Evolutionary conservation across 768 basidiomycete species (phyloP), one percentile per base, ranked within the genome.

Genomic region (Boletales sp.): DNA sequence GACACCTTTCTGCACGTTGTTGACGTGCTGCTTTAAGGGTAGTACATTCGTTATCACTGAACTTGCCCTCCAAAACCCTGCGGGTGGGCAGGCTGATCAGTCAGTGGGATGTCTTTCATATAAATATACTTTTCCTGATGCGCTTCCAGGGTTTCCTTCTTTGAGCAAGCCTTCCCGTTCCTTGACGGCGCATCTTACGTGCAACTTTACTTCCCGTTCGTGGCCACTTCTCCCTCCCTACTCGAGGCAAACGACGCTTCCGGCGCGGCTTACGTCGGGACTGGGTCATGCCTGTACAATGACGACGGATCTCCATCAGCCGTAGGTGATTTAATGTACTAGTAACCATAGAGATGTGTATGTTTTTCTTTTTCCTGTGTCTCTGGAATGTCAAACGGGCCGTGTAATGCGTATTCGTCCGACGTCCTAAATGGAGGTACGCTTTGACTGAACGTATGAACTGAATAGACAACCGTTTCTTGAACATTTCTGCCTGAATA

Each of bases 201-300:
- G 12, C 21, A 59, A 13, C 60, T 72, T 36, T 71, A 71, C 51
- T 71, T 72, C 59, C 70, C 70, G 33, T 71, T 71, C 55, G 21
- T 71, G 28, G 70, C 70, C 3, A 66, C 62, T 28, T 28, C 25
- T 4, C 25, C 25, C 3, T 28, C 25, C 7, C 52, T 66, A 13
- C 58, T 71, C 3, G 1, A 42, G 5, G 33, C 21, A 7, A 46
- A 72, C 36, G 58, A 67, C 19, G 15, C 57, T 5, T 0, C 9
- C 1, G 70, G 48, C 3, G 51, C 14, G 10, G 0, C 35, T 10
- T 49, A 33, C 8, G 59, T 57, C 8, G 70, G 68, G 13, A 69
- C 64, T 0, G 62, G 68, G 6, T 34, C 33, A 1, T 34, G 33
- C 33, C 11, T 34, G 14, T 34, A 11, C 14, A 34, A 34, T 34